Evolutionary conservation across 2,329 filamentous ascomycete genomes (phyloP).

Genomic region (Geoglossum cookeanum): DNA sequence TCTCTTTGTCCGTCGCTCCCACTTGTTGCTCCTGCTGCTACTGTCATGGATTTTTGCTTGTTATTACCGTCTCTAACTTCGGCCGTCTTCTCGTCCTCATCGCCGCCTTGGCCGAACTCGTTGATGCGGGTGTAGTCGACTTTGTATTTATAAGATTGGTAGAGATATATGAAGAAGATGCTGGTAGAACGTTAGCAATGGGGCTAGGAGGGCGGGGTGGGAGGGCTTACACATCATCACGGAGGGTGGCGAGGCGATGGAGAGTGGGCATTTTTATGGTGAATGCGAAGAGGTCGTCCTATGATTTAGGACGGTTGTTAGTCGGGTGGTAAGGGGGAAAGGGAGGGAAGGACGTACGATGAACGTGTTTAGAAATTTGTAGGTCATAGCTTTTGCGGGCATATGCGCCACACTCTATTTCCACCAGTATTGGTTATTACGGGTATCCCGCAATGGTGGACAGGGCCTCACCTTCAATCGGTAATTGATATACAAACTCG

Average conservation of each 20-base stretch:
- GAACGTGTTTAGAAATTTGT: constrained; percentile 97
- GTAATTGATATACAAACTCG: constrained; percentile 96
- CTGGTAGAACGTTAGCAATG: neutral
- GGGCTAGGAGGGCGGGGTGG: neutral
- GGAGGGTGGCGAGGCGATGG: constrained; percentile 75
- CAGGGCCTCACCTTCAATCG: constrained; percentile 49
- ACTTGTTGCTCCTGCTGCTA: neutral
- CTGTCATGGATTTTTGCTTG: too few species aligned
- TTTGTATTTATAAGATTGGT: constrained; percentile 85
- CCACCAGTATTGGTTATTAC: neutral
- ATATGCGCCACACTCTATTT: constrained; percentile 65
- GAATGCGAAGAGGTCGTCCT: constrained; percentile 88
- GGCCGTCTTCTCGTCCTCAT: constrained; percentile 36
- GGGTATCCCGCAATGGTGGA: neutral
- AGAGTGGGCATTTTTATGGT: constrained; percentile 98
- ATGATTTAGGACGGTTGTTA: neutral
- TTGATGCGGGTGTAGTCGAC: constrained; percentile 85
- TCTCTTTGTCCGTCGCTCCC: neutral
- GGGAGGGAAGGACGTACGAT: constrained; percentile 28
- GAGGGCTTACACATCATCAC: constrained; percentile 50
- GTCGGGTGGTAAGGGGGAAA: neutral
- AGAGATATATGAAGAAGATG: constrained; percentile 96
- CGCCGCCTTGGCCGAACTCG: constrained; percentile 96
- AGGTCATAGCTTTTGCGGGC: constrained; percentile 90
- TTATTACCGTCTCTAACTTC: too few species aligned